Evolutionary conservation across 495 filamentous ascomycete species (phyloP).

Genomic region (Hyphodiscus hymeniophilus): DNA sequence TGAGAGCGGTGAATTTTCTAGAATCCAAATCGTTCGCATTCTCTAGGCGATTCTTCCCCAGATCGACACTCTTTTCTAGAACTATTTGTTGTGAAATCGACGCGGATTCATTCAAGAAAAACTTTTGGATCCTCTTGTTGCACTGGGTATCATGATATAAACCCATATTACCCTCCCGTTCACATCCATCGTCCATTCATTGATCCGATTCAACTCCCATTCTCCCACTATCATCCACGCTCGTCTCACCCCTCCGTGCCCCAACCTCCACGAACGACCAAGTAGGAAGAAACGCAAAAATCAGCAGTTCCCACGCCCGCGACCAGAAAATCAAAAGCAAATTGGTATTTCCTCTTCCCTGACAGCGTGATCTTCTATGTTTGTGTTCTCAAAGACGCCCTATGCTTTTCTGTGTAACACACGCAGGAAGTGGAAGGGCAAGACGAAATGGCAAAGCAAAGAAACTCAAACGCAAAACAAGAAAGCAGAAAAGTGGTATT

Average conservation of each 20-base stretch:
- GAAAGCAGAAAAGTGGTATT: constrained; percentile 19
- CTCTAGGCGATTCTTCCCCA: too few species aligned
- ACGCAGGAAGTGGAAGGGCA: neutral
- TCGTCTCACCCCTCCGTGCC: neutral
- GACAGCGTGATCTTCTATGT: constrained; percentile 19
- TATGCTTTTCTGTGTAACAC: constrained; percentile 17
- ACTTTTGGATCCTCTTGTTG: constrained; percentile 6
- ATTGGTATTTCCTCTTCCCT: constrained; percentile 25
- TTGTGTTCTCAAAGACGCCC: constrained; percentile 16
- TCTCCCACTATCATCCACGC: neutral
- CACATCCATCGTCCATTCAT: constrained; percentile 1
- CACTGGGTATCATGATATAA: constrained; percentile 15
- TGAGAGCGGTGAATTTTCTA: too few species aligned
- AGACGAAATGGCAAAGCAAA: constrained; percentile 4
- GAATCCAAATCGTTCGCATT: too few species aligned
- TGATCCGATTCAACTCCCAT: neutral
- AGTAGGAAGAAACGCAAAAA: constrained; percentile 6
- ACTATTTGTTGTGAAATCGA: too few species aligned
- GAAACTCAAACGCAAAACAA: constrained; percentile 4
- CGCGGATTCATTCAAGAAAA: too few species aligned
- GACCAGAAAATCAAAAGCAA: constrained; percentile 21
- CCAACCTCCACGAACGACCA: neutral
- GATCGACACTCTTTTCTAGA: too few species aligned
- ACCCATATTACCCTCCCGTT: neutral
- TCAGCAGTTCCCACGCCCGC: constrained; percentile 16